A percentile compares a stretch with the other conserved stretches of the same genome.
Evolutionary conservation across 2,329 filamentous ascomycete species (phyloP).

Genomic region (Pseudogymnoascus sp.): DNA sequence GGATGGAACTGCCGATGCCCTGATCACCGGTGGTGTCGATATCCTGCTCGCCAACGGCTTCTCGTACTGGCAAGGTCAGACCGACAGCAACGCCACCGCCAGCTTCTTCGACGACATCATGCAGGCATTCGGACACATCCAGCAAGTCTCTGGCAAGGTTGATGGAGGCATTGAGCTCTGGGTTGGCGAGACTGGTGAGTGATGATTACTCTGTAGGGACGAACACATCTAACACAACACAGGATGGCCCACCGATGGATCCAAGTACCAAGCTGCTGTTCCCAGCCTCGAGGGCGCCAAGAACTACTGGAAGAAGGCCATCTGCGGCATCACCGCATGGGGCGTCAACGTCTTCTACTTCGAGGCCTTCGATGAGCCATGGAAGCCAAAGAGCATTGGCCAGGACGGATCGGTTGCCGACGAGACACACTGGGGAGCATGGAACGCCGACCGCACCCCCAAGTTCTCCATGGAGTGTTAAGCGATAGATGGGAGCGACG

Average conservation of each 20-base stretch:
- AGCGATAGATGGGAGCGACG: background rate
- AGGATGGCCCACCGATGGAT: slow-evolving; percentile 58
- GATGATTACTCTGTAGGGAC: background rate
- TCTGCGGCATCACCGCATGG: slow-evolving; percentile 60
- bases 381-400: slow-evolving; percentile 59
- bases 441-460: slow-evolving; percentile 49
- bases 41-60: slow-evolving; percentile 62
- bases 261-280: slow-evolving; percentile 53
- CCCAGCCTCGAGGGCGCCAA: slow-evolving; percentile 53
- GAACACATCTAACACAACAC: background rate
- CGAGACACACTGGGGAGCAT: slow-evolving; percentile 66
- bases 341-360: slow-evolving; percentile 67
- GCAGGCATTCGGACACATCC: slow-evolving; percentile 57
- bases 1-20: slow-evolving; percentile 59
- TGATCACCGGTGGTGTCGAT: slow-evolving; percentile 51
- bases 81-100: slow-evolving; percentile 46
- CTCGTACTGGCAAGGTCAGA: slow-evolving; percentile 64
- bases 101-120: slow-evolving; percentile 63
- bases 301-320: slow-evolving; percentile 53
- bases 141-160: slow-evolving; percentile 47
- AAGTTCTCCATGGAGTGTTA: slow-evolving; percentile 42
- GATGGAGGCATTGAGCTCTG: slow-evolving; percentile 54
- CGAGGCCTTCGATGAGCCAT: slow-evolving; percentile 66
- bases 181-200: slow-evolving; percentile 57
- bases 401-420: slow-evolving; percentile 55